Evolutionary conservation across 1,139 yeast genomes (phyloP), one percentile per base, ranked within the genome.

Genomic region (Kodamaea anthophila): DNA sequence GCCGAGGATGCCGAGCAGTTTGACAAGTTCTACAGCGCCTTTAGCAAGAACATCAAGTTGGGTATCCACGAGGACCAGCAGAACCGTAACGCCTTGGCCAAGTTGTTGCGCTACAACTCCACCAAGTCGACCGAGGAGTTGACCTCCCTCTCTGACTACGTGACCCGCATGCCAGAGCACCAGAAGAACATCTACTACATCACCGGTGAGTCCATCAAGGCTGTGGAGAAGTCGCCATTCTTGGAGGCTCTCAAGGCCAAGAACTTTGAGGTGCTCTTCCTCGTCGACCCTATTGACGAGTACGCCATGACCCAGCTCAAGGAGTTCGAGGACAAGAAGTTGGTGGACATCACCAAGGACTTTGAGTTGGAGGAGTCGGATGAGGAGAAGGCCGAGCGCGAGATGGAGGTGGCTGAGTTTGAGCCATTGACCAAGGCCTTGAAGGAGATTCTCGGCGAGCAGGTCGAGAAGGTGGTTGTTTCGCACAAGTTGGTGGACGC

Each of bases 51-150:
- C 83, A 70, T 93, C 66, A 93, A 93, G 74, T 85, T 93, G 57
- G 99, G 98, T 77, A 77, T 93, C 54, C 99, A 93, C 72, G 99
- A 93, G 74, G 98, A 93, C 64, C 75, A 93, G 53, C 96, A 87
- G 73, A 91, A 93, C 91, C 88, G 98, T 75, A 63, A 68, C 45
- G 81, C 96, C 50, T 79, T 93, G 60, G 88, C 98, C 51, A 91
- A 91, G 75, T 78, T 93, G 60, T 78, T 93, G 68, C 85, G 98
- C 75, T 93, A 74, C 83, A 73, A 87, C 81, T 87, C 97, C 35
- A 88, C 98, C 60, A 91, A 88, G 74, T 82, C 96, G 42, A 58
- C 76, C 48, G 98, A 88, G 58, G 98, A 91, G 73, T 64, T 74
- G 65, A 91, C 97, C 49, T 88, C 98, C 29, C 77, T 91, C 58